These are phyloP conservation scores for Tarenaya hassleriana DNA, from an alignment of 345 rosid genomes.

Conservation along the genomic window DNA sequence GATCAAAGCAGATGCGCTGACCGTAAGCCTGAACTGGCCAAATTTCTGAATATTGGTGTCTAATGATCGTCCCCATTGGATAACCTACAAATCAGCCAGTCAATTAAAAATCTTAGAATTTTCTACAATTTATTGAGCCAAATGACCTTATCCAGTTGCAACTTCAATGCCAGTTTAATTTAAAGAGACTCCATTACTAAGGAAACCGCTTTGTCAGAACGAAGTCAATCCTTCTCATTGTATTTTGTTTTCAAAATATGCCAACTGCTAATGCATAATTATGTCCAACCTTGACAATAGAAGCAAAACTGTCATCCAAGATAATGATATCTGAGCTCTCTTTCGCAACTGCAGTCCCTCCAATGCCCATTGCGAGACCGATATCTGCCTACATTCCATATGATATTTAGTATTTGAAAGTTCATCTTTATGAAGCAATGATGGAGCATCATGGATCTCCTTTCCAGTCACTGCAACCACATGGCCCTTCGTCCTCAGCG, in stretches of 20 bases:
- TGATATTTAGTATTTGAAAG: no score
- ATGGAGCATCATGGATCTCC: constrained; percentile 84
- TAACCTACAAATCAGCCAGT: constrained; percentile 48
- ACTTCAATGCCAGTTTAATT: neutral
- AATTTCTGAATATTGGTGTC: constrained; percentile 77
- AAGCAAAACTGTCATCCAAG: constrained; percentile 56
- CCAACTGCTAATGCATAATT: neutral
- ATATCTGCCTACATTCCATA: constrained; percentile 97
- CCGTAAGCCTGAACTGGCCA: constrained; percentile 78
- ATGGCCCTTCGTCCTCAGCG: constrained; percentile 57
- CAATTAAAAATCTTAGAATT: no score
- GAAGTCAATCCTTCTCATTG: constrained; percentile 3
- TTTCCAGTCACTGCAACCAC: constrained; percentile 93
- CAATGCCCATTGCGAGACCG: constrained; percentile 79
- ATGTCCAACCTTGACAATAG: constrained; percentile 66
- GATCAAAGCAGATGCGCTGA: constrained; percentile 58
- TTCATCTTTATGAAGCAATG: no score
- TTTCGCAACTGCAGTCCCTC: constrained; percentile 82
- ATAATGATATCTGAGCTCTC: constrained; percentile 83
- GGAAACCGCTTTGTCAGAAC: no score
- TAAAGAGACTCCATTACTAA: neutral
- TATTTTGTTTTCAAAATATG: neutral
- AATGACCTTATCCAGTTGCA: no score
- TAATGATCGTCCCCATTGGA: constrained; percentile 77
- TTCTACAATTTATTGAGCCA: no score